Evolutionary conservation across 192 early-diverging fungal species (phyloP), one percentile per base, ranked within the genome.

Genomic region (Entomortierella beljakovae): DNA sequence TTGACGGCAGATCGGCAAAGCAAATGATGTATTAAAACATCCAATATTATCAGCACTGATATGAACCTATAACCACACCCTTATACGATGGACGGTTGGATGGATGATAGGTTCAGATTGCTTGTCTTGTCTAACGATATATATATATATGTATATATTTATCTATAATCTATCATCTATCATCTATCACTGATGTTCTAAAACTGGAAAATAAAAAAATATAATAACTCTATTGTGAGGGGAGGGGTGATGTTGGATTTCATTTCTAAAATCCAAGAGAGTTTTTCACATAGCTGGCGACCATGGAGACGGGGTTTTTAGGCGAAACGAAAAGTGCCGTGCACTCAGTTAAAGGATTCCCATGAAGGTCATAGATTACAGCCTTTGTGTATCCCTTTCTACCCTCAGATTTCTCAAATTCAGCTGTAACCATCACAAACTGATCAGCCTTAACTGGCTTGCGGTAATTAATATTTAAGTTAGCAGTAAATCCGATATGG

Each of bases 401-500:
- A 13, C 91, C 90, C n/a, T 94, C 91, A 16, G 87, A 31, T n/a
- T 82, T 82, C 26, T 83, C 83, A 10, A 92, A 74, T 63, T 85
- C 82, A 18, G 86, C 82, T 23, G 70, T 79, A 32, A 90, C 63
- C 40, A 92, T 82, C 32, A 92, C 75, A 74, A 85, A 83, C 71
- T 90, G 90, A 61, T 90, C 84, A 0, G 90, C 86, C 48, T 73
- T 68, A 22, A 88, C 92, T 10, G 93, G 93, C 22, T 76, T 70
- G 61, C 90, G 89, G 60, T 93, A 94, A 71, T 92, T 88, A 48
- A 94, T 61, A 51, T 93, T 92, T 32, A 94, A 83, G 67, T 90
- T 90, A 11, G 91, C 93, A 0, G 93, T 94, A 51, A 93, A 87
- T 6, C 88, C 93, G 40, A 90, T 81, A 28, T 88, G 87, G 75